Evolutionary conservation across 768 basidiomycete genomes (phyloP), one percentile per base, ranked within the genome.

Genomic region (Xanthoconium stramineum): DNA sequence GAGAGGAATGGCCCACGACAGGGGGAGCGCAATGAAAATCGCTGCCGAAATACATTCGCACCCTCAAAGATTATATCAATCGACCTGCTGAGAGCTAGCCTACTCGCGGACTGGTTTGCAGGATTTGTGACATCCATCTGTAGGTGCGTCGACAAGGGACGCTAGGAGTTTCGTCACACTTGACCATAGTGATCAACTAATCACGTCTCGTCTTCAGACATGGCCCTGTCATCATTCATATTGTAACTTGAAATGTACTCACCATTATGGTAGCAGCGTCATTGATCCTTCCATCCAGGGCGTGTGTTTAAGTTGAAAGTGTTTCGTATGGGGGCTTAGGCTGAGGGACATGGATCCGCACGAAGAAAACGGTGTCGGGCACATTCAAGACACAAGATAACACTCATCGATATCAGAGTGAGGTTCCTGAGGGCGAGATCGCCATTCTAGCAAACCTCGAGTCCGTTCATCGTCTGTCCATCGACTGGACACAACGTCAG

Each of bases 11-110:
- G 69, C 63, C 32, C 59, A 68, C 24, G 61, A 68, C 45, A 65
- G 64, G 32, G 69, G 68, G 29, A 56, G 56, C 19, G 69, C 69
- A 19, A 69, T 70, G 70, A 68, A 72, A 52, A 33, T 52, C 9
- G 69, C 69, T 40, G 70, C 69, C n/a, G 68, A 70, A 54, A 50
- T 43, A 3, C 62, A 62, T 53, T 53, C n/a, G 50, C 19, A 68
- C 70, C 13, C 40, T 70, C 46, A 54, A 63, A 14, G 40, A 65
- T 32, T 52, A 56, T 40, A 29, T 40, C n/a, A 68, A 60, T 37
- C 68, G 40, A 61, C 32, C 24, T 24, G 24, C 24, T 4, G 4
- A 24, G 24, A 24, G 24, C 46, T 29, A 47, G 40, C 50, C 48
- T 49, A 39, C 38, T 13, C 40, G 48, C 24, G 40, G 39, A 47